phyloP scores from a whole-genome alignment of 345 rosid species.

The Barbarea vulgaris region DNA sequence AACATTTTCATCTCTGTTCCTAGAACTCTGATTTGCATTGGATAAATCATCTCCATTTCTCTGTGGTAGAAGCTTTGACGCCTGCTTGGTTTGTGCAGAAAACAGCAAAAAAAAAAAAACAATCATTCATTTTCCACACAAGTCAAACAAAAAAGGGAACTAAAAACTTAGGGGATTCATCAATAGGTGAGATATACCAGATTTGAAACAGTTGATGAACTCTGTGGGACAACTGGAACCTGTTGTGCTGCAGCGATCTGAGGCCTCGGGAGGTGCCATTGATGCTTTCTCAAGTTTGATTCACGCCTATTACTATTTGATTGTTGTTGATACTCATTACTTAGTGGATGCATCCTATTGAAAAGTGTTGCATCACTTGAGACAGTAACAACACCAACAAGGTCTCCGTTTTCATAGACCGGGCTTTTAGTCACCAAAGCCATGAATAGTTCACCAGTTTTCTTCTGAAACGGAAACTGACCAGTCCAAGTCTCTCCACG shows the following conservation, averaged over 20 bases:
- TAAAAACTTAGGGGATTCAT: neutral
- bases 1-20: conserved; percentile 44
- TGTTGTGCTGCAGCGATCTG: conserved; percentile 42
- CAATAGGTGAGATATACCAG: conserved; percentile 57
- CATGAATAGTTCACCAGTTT: conserved; percentile 68
- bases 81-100: conserved; percentile 47
- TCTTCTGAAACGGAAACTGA: conserved; percentile 78
- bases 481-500: conserved; percentile 80
- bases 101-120: conserved; percentile 27
- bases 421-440: conserved; percentile 72
- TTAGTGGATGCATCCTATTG: conserved; percentile 46
- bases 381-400: conserved; percentile 68
- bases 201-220: conserved; percentile 72
- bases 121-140: neutral
- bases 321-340: conserved; percentile 40
- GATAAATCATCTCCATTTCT: conserved; percentile 48
- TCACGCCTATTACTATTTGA: conserved; percentile 41
- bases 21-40: conserved; percentile 32
- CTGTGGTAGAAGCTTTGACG: conserved; percentile 52
- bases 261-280: conserved; percentile 65
- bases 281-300: conserved; percentile 52
- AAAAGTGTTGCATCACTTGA: conserved; percentile 71
- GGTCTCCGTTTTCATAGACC: conserved; percentile 63
- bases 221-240: conserved; percentile 46
- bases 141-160: neutral